phyloP scores from a whole-genome alignment of 2,329 filamentous ascomycete species.

The Bertia moriformis region DNA sequence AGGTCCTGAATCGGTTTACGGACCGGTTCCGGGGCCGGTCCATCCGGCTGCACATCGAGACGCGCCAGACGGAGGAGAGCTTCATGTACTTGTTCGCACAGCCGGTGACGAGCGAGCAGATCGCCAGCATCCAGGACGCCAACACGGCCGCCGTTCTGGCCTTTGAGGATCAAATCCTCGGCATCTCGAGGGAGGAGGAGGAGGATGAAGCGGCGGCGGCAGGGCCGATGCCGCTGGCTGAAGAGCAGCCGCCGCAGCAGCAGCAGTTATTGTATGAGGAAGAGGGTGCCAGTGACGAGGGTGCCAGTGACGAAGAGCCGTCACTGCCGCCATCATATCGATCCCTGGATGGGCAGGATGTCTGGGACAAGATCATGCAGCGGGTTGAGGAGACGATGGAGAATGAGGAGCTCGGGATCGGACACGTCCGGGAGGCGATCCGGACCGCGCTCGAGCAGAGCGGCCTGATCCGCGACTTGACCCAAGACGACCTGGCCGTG shows the following conservation, averaged over 20 bases:
- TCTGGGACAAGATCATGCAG: slow-evolving; percentile 38
- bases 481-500: slow-evolving; percentile 26
- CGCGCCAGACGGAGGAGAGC: slow-evolving; percentile 37
- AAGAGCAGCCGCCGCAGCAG: slow-evolving; percentile 6
- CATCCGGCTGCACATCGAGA: slow-evolving; percentile 70
- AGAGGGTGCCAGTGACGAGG: slow-evolving; percentile 9
- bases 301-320: slow-evolving; percentile 7
- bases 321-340: no score
- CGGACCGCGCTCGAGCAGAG: slow-evolving; percentile 38
- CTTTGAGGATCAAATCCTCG: slow-evolving; percentile 51
- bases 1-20: slow-evolving; percentile 63
- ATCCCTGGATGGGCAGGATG: slow-evolving; percentile 18
- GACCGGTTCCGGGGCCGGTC: slow-evolving; percentile 61
- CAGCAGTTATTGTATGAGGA: slow-evolving; percentile 7
- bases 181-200: slow-evolving; percentile 20
- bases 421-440: slow-evolving; percentile 35
- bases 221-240: no score
- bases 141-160: slow-evolving; percentile 50
- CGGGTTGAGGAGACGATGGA: slow-evolving; percentile 42
- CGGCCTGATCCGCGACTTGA: slow-evolving; percentile 30
- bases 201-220: slow-evolving; percentile 8
- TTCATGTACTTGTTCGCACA: slow-evolving; percentile 85
- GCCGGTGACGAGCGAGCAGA: slow-evolving; percentile 61
- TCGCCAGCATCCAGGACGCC: slow-evolving; percentile 57
- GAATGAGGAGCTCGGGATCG: slow-evolving; percentile 36